Evolutionary conservation across 164 flowering plant species (phyloP), one percentile per base, ranked within the genome.

Genomic region (Paratinospora sagittata): DNA sequence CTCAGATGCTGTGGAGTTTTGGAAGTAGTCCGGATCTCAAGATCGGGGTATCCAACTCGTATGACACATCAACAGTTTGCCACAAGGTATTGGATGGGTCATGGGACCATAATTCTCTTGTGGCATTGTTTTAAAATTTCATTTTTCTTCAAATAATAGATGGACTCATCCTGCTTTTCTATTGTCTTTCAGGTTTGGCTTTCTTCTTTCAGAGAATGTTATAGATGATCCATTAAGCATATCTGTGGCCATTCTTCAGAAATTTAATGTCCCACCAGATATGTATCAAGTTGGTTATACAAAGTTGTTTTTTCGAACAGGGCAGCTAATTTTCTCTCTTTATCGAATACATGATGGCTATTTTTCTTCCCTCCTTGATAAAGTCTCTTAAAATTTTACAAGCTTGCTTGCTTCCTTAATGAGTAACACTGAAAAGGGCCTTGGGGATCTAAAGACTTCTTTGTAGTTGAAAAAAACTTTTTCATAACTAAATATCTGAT

Each of bases 261-360:
- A 96, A 82, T 96, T 91, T 78, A 85, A 85, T 66, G 93, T 96
- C 75, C 79, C 89, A 63, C 98, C 98, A 24, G 98, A 93, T 75
- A 89, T 93, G 98, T 96, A 93, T 82, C 98, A 96, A 87, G 97
- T 96, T 83, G 99, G 99, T 63, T 96, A 88, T 79, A 93, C 98
- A 63, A 96, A 96, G 77, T 80, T 96, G 81, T 96, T 96, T 81
- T 93, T 96, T 80, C 93, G 99, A 74, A 87, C 98, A 49, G 99
- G 99, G 68, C 99, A 96, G 96, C 98, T 93, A 75, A 66, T 58
- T 58, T 58, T 58, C 23, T 21, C 24, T 58, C 23, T 58, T 58
- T 1, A 30, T 4, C 34, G 4, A 4, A 30, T 2, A 30, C 4
- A 30, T 30, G 34, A n/a, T 30, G 34, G 4, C 34, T 30, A 30